phyloP scores from a whole-genome alignment of 352 stramenopile species.

The Pythium grandisporangium region DNA sequence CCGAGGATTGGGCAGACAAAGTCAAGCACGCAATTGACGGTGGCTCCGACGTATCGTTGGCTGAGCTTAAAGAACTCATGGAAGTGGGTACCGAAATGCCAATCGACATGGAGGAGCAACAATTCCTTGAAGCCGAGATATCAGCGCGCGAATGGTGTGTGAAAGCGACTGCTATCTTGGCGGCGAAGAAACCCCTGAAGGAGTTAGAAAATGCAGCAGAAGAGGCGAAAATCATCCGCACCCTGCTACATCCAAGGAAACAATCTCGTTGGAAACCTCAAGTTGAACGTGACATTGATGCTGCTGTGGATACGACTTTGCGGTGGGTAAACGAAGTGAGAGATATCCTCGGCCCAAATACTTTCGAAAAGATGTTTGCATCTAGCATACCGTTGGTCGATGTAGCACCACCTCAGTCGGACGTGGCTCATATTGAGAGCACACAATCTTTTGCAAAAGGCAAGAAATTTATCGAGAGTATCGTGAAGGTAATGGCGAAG shows the following conservation, averaged over 20 bases:
- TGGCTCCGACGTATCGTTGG: conserved; percentile 53
- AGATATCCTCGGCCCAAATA: conserved; percentile 41
- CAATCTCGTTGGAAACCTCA: conserved; percentile 79
- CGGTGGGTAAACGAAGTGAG: conserved; percentile 74
- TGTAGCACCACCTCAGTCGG: conserved; percentile 1
- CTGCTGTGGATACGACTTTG: conserved; percentile 48
- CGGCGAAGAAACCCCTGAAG: conserved; percentile 46
- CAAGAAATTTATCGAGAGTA: conserved; percentile 61
- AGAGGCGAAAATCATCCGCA: conserved; percentile 63
- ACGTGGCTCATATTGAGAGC: conserved; percentile 1
- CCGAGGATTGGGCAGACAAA: conserved; percentile 74
- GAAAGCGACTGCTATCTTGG: conserved; percentile 38
- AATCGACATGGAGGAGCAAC: conserved; percentile 85
- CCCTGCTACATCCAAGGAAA: conserved; percentile 62
- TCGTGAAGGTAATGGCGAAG: conserved; percentile 63
- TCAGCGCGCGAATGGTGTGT: conserved; percentile 69
- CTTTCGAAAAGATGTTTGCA: conserved; percentile 60
- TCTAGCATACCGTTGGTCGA: conserved; percentile 7
- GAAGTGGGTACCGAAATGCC: conserved; percentile 79
- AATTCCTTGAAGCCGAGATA: conserved; percentile 71
- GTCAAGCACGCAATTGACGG: conserved; percentile 73
- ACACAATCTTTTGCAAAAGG: conserved; percentile 19
- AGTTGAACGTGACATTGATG: conserved; percentile 70
- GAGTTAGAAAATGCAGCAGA: conserved; percentile 48
- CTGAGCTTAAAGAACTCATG: conserved; percentile 63